Percentiles rank a stretch among this genome's conserved stretches.
Conservation (phyloP, 1,139 yeast species). For the Kodamaea fungicola region DNA sequence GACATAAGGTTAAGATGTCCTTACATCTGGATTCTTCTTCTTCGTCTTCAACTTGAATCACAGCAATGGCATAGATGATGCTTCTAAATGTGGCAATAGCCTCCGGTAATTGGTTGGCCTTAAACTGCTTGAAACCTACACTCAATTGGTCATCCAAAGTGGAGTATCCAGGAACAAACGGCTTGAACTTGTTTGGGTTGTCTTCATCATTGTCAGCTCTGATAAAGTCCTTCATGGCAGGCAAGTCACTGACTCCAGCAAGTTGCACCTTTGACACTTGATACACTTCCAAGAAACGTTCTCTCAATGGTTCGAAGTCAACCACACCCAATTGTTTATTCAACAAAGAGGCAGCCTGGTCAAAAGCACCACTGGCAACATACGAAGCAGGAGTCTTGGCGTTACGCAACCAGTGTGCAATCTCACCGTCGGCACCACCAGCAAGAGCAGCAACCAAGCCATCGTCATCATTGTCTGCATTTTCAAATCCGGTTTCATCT, state of each 20-base stretch:
- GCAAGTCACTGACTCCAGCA: slow-evolving; percentile 67
- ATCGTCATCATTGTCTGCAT: slow-evolving; percentile 33
- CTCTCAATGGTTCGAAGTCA: slow-evolving; percentile 82
- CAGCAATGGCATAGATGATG: slow-evolving; percentile 71
- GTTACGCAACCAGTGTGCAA: slow-evolving; percentile 81
- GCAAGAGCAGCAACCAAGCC: slow-evolving; percentile 19
- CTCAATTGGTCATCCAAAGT: slow-evolving; percentile 61
- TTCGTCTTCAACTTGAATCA: slow-evolving; percentile 66
- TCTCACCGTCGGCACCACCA: slow-evolving; percentile 49
- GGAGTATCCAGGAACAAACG: slow-evolving; percentile 74
- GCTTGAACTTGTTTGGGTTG: slow-evolving; percentile 53
- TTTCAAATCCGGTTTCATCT: slow-evolving; percentile 23
- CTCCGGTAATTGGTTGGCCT: slow-evolving; percentile 74
- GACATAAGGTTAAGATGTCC: slow-evolving; percentile 70
- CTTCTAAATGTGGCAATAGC: slow-evolving; percentile 80
- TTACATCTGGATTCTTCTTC: slow-evolving; percentile 76
- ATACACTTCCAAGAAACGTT: slow-evolving; percentile 79
- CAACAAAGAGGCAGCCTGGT: slow-evolving; percentile 89
- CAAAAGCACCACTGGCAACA: slow-evolving; percentile 95
- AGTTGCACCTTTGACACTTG: slow-evolving; percentile 73
- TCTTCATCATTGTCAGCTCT: slow-evolving; percentile 62
- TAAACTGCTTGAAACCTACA: slow-evolving; percentile 78
- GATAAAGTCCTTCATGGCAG: slow-evolving; percentile 66
- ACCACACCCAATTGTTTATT: slow-evolving; percentile 85
- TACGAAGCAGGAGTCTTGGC: slow-evolving; percentile 90